These are phyloP conservation scores for Nemania sp. DNA, from an alignment of 2,329 filamentous ascomycete genomes.

Conservation along the genomic window DNA sequence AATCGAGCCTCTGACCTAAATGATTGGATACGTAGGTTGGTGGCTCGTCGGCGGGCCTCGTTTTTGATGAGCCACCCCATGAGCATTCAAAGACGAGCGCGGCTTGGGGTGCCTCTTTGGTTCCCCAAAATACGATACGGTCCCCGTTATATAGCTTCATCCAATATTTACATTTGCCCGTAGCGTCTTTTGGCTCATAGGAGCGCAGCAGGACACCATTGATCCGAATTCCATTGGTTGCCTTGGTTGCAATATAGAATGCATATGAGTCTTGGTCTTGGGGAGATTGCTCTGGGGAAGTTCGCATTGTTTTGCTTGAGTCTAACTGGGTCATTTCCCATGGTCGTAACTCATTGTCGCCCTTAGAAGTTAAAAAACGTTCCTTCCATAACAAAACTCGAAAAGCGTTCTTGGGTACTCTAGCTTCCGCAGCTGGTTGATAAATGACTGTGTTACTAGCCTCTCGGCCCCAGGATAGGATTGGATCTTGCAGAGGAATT, in stretches of 20 bases:
- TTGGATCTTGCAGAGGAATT: slow-evolving; percentile 73
- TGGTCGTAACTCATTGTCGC: slow-evolving; percentile 63
- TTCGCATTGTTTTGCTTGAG: slow-evolving; percentile 52
- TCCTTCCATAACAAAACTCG: slow-evolving; percentile 80
- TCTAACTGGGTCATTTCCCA: slow-evolving; percentile 64
- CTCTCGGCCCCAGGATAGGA: slow-evolving; percentile 83
- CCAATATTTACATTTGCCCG: slow-evolving; percentile 69
- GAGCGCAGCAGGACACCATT: slow-evolving; percentile 77
- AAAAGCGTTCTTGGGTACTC: slow-evolving; percentile 85
- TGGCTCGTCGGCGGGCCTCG: slow-evolving; percentile 54
- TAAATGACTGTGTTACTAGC: slow-evolving; percentile 76
- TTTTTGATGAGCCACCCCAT: slow-evolving; percentile 66
- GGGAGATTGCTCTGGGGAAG: slow-evolving; percentile 40
- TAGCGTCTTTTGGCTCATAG: slow-evolving; percentile 65
- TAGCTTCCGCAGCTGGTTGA: slow-evolving; percentile 70
- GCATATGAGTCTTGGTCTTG: slow-evolving; percentile 65
- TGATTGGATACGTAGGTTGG: slow-evolving; percentile 54
- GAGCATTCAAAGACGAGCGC: slow-evolving; percentile 65
- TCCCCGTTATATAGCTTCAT: slow-evolving; percentile 82
- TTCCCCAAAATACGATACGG: slow-evolving; percentile 77
- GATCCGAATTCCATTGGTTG: slow-evolving; percentile 79
- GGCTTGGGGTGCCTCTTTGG: slow-evolving; percentile 54
- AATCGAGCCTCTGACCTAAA: slow-evolving; percentile 61
- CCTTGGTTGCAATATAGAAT: slow-evolving; percentile 83
- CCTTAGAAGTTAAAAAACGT: slow-evolving; percentile 69